phyloP scores from a whole-genome alignment of 2,329 filamentous ascomycete species.

The Septoria linicola region DNA sequence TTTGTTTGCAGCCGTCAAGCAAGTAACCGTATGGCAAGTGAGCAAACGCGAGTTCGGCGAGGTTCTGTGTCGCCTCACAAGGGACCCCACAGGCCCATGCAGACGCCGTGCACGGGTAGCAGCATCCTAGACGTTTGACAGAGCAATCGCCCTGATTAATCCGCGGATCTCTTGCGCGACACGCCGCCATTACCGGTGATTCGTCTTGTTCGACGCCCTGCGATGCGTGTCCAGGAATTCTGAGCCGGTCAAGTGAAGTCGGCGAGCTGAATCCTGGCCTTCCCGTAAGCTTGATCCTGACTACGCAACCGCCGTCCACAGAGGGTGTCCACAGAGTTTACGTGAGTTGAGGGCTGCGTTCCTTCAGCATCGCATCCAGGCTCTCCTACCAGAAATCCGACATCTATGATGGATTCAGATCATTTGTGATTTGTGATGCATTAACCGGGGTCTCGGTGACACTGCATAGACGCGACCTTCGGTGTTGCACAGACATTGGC shows the following conservation, averaged over 20 bases:
- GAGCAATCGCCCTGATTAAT: not conserved
- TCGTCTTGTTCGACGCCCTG: not conserved
- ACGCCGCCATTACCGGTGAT: not conserved
- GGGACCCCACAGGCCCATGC: not conserved
- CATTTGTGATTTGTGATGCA: not conserved
- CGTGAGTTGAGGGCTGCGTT: no score
- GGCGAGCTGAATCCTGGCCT: not conserved
- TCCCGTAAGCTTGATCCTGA: not conserved
- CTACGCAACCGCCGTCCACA: no score
- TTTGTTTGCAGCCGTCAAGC: constrained; percentile 6
- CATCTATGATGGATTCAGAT: no score
- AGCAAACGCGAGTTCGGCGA: constrained; percentile 18
- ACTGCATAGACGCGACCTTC: no score
- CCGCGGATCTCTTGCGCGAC: not conserved
- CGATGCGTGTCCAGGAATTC: not conserved
- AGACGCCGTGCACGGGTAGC: constrained; percentile 7
- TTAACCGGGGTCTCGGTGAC: not conserved
- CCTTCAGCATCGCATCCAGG: no score
- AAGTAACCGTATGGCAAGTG: constrained; percentile 4
- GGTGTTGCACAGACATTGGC: not conserved
- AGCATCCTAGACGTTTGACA: constrained; percentile 13
- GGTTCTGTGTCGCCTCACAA: constrained; percentile 5
- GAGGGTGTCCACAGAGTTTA: not conserved
- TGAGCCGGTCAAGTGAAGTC: not conserved
- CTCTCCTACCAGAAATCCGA: no score